These are phyloP conservation scores for Oryza rufipogon DNA, from an alignment of 176 grass and related monocot genomes.

Conservation along the genomic window DNA sequence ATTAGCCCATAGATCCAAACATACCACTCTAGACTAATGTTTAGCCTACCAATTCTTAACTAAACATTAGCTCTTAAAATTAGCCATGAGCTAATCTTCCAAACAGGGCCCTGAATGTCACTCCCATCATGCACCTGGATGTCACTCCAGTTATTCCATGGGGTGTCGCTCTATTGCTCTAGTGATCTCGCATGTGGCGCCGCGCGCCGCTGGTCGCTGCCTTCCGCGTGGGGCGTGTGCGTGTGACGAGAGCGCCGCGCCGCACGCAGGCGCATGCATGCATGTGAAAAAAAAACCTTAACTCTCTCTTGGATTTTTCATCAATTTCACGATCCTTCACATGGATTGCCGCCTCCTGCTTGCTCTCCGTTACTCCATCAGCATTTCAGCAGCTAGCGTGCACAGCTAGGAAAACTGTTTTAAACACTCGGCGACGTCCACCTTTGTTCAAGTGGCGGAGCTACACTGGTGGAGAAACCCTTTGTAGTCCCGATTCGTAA, in stretches of 20 bases:
- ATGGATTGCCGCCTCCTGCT: not conserved
- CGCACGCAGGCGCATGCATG: not conserved
- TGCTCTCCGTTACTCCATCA: too few species aligned
- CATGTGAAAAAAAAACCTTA: not conserved
- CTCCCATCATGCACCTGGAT: constrained; percentile 25
- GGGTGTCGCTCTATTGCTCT: not conserved
- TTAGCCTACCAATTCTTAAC: too few species aligned
- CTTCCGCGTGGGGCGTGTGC: constrained; percentile 11
- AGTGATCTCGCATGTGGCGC: constrained; percentile 21
- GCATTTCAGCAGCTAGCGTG: too few species aligned
- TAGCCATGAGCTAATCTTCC: too few species aligned
- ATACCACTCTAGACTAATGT: too few species aligned
- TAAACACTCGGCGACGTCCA: too few species aligned
- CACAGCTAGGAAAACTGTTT: too few species aligned
- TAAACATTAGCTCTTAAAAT: too few species aligned
- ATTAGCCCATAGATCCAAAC: too few species aligned
- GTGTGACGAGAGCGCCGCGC: not conserved
- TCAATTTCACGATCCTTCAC: not conserved
- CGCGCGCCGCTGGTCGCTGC: not conserved
- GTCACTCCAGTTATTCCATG: not conserved
- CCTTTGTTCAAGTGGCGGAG: not conserved
- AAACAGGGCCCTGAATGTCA: not conserved
- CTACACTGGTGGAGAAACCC: too few species aligned
- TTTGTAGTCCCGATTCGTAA: too few species aligned
- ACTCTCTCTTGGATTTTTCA: not conserved